These are phyloP conservation scores for Termitomyces bulborhizus DNA, from an alignment of 768 basidiomycete species.

Conservation along the genomic window DNA sequence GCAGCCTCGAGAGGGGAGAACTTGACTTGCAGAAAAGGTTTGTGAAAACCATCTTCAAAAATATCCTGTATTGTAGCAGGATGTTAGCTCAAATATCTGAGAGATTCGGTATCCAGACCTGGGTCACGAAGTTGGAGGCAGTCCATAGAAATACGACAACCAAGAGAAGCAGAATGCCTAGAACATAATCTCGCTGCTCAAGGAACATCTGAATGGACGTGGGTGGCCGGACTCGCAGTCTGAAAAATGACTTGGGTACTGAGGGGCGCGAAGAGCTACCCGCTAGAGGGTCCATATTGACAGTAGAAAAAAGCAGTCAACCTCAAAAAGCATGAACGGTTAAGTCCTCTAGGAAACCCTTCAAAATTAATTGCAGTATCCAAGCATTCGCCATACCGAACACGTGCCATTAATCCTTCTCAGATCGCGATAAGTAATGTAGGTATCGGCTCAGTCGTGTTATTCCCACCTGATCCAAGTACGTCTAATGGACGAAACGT, in stretches of 20 bases:
- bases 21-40: conserved; percentile 70
- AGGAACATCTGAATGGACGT: conserved; percentile 7
- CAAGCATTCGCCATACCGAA: no score
- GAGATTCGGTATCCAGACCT: conserved; percentile 35
- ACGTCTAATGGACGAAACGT: not conserved
- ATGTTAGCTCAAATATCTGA: not conserved
- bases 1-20: not conserved
- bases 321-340: not conserved
- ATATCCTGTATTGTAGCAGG: conserved; percentile 29
- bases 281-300: conserved; percentile 2
- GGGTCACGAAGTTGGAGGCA: conserved; percentile 78
- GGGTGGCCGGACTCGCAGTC: not conserved
- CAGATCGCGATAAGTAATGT: not conserved
- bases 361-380: no score
- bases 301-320: not conserved
- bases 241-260: not conserved
- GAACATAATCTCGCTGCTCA: conserved; percentile 29
- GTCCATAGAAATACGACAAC: conserved; percentile 88
- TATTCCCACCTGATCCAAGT: not conserved
- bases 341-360: no score
- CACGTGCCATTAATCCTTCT: no score
- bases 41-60: conserved; percentile 65
- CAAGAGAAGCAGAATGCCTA: conserved; percentile 66
- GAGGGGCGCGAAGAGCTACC: not conserved
- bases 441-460: not conserved